Evolutionary conservation across 2,329 filamentous ascomycete genomes (phyloP).

Genomic region (Pseudogymnoascus sp.): DNA sequence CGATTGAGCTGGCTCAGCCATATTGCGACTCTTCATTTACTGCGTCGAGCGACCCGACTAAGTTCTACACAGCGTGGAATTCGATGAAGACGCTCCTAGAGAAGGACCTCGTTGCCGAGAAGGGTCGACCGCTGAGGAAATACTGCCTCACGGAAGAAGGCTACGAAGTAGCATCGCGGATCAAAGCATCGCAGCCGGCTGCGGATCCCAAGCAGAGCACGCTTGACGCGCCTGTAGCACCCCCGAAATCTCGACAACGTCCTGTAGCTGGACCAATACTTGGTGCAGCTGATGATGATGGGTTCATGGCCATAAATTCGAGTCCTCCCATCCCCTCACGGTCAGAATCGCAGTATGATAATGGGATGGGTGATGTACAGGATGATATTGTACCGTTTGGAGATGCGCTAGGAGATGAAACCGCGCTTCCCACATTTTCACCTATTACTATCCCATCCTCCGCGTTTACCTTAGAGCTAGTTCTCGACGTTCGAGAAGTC

Average conservation of each 20-base stretch:
- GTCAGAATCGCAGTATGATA: background rate
- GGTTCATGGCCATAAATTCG: slow-evolving; percentile 10
- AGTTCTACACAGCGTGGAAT: slow-evolving; percentile 73
- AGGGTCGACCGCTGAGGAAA: slow-evolving; percentile 56
- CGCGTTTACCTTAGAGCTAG: slow-evolving; percentile 61
- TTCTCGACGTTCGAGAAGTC: slow-evolving; percentile 69
- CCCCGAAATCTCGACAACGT: background rate
- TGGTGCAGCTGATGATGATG: background rate
- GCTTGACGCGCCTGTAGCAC: slow-evolving; percentile 9
- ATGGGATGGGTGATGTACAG: background rate
- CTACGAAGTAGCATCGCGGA: slow-evolving; percentile 62
- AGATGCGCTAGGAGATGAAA: slow-evolving; percentile 14
- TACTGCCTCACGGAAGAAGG: slow-evolving; percentile 71
- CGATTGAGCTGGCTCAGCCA: slow-evolving; percentile 62
- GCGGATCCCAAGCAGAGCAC: slow-evolving; percentile 16
- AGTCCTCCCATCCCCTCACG: slow-evolving; percentile 9
- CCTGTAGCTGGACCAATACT: background rate
- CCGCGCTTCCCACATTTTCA: slow-evolving; percentile 33
- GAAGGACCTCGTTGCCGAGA: slow-evolving; percentile 67
- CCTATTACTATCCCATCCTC: slow-evolving; percentile 56
- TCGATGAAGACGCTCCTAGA: slow-evolving; percentile 69
- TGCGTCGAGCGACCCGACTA: slow-evolving; percentile 55
- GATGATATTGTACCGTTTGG: slow-evolving; percentile 21
- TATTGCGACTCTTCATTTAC: slow-evolving; percentile 68
- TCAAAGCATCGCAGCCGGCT: slow-evolving; percentile 43